Percentiles rank a stretch among this genome's conserved stretches.
These are phyloP conservation scores for Phialocephala subalpina DNA, from an alignment of 2,329 filamentous ascomycete species.

Conservation along the genomic window DNA sequence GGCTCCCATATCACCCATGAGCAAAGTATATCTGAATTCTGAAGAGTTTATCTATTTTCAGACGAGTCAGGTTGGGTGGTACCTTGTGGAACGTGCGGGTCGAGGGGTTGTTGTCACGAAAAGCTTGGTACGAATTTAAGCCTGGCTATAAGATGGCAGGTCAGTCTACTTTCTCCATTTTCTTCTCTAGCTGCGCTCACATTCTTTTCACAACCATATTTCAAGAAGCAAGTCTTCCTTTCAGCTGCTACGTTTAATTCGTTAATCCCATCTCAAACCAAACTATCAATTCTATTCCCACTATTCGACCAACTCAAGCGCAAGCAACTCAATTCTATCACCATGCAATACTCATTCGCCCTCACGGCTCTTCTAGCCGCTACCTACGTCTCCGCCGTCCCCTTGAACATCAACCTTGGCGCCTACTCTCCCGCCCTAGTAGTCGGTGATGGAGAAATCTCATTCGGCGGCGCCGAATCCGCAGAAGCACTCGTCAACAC, in stretches of 20 bases:
- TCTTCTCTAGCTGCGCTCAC: constrained; percentile 38
- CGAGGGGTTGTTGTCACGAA: constrained; percentile 4
- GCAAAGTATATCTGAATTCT: not conserved
- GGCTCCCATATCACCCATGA: not conserved
- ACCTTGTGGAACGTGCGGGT: constrained; percentile 27
- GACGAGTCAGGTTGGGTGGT: constrained; percentile 11
- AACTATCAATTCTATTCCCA: not conserved
- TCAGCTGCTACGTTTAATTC: constrained; percentile 20
- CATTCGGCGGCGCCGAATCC: constrained; percentile 50
- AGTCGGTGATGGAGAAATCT: constrained; percentile 61
- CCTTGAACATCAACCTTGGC: constrained; percentile 60
- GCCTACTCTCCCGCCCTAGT: constrained; percentile 59
- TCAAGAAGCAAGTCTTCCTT: constrained; percentile 36
- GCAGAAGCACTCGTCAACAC: constrained; percentile 52
- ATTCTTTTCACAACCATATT: constrained; percentile 34
- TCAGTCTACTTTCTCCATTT: constrained; percentile 12
- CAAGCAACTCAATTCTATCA: constrained; percentile 12
- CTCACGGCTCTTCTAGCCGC: constrained; percentile 31
- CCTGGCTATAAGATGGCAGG: constrained; percentile 21
- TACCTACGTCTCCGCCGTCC: constrained; percentile 47
- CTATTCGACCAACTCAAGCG: constrained; percentile 2
- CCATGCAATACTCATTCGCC: constrained; percentile 33
- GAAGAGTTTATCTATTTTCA: constrained; percentile 11
- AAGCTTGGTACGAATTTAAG: constrained; percentile 16
- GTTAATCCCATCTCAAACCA: constrained; percentile 21